Percentiles rank a stretch among this genome's conserved stretches.
Evolutionary conservation across 2,329 filamentous ascomycete species (phyloP).

Genomic region (Lachnellula occidentalis): DNA sequence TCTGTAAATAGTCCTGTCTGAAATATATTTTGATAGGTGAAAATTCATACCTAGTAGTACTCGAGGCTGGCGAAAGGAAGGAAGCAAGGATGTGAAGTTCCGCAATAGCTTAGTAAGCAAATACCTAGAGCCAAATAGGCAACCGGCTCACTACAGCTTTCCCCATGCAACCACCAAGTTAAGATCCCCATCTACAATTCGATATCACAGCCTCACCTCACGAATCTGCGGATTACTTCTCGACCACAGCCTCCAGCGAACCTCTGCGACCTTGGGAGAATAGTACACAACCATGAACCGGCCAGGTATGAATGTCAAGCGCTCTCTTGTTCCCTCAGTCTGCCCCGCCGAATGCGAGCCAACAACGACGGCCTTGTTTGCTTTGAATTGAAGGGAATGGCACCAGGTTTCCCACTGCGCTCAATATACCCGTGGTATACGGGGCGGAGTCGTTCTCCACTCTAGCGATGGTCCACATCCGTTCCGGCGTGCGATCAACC

Average conservation of each 20-base stretch:
- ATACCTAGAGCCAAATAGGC: background rate
- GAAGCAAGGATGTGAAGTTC: background rate
- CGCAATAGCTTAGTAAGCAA: background rate
- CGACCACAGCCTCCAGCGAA: background rate
- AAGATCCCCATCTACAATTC: slow-evolving; percentile 8
- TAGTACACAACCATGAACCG: slow-evolving; percentile 27
- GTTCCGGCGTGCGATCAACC: background rate
- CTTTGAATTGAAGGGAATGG: background rate
- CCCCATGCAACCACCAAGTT: slow-evolving; percentile 4
- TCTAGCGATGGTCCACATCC: background rate
- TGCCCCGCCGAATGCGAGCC: slow-evolving; percentile 23
- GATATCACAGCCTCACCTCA: slow-evolving; percentile 3
- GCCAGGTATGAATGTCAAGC: slow-evolving; percentile 29
- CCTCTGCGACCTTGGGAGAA: background rate
- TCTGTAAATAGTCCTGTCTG: too few relatives aligned
- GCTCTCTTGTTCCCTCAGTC: slow-evolving; percentile 19
- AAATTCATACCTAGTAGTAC: too few relatives aligned
- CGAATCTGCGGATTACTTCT: background rate
- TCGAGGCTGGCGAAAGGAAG: too few relatives aligned
- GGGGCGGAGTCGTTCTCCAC: background rate
- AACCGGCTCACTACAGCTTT: background rate
- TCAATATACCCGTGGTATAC: background rate
- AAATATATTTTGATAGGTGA: too few relatives aligned
- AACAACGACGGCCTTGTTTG: slow-evolving; percentile 1
- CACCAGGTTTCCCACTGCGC: background rate